phyloP scores from a whole-genome alignment of 2,329 filamentous ascomycete genomes.

The Rhexocercosporidium sp. region DNA sequence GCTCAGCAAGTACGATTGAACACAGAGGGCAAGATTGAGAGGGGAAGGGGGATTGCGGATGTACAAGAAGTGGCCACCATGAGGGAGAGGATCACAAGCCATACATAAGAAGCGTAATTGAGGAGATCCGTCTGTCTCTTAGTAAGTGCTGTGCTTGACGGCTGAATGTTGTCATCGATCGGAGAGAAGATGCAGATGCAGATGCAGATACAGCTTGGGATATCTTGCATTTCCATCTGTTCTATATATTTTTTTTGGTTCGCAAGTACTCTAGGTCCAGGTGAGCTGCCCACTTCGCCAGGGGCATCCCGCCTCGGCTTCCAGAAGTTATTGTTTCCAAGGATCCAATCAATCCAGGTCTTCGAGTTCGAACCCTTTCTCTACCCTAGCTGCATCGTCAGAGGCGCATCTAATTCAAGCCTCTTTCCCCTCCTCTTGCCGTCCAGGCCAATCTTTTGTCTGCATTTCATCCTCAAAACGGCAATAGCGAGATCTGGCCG shows the following conservation, averaged over 20 bases:
- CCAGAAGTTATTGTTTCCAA: slow-evolving; percentile 4
- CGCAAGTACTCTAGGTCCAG: background rate
- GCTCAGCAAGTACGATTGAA: background rate
- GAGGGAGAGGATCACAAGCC: slow-evolving; percentile 7
- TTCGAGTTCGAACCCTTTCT: background rate
- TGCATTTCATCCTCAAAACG: slow-evolving; percentile 1
- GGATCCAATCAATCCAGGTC: slow-evolving; percentile 7
- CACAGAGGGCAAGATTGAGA: background rate
- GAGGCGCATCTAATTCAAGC: slow-evolving; percentile 24
- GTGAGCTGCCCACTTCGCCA: background rate
- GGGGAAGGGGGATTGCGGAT: background rate
- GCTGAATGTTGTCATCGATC: background rate
- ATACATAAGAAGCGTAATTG: background rate
- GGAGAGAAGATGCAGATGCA: background rate
- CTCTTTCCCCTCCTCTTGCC: slow-evolving; percentile 14
- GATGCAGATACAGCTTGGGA: no score
- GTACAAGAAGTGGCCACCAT: slow-evolving; percentile 1
- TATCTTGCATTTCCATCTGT: background rate
- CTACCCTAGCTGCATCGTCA: slow-evolving; percentile 22
- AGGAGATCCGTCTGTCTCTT: background rate
- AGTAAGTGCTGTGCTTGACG: background rate
- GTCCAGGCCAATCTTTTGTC: slow-evolving; percentile 2
- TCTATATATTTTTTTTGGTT: no score
- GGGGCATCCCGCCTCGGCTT: slow-evolving; percentile 7
- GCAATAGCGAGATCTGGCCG: background rate